Percentiles rank a stretch among this genome's conserved stretches.
phyloP scores from a whole-genome alignment of 176 grass and related monocot species.

The Aegilops longissima region DNA sequence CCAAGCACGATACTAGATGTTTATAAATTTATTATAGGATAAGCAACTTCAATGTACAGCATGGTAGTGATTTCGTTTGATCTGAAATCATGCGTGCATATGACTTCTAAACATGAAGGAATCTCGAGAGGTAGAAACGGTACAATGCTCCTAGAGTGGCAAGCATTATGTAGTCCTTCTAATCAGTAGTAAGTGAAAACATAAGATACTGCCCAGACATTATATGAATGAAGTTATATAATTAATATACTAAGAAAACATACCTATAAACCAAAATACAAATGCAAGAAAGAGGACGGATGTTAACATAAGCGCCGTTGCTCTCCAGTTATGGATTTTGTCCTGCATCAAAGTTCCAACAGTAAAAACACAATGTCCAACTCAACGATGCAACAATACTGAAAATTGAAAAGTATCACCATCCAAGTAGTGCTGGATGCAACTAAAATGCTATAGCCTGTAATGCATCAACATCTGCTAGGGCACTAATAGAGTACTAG shows the following conservation, averaged over 20 bases:
- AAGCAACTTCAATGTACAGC: not conserved
- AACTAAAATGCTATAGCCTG: not conserved
- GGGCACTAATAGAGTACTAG: not conserved
- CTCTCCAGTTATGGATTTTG: slow-evolving; percentile 84
- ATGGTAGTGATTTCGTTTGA: not conserved
- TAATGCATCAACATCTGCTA: not conserved
- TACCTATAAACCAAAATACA: slow-evolving; percentile 85
- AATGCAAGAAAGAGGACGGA: slow-evolving; percentile 80
- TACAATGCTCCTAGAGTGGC: not conserved
- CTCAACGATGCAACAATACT: slow-evolving; percentile 1
- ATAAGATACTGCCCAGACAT: not conserved
- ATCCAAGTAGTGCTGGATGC: not conserved
- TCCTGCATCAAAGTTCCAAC: slow-evolving; percentile 63
- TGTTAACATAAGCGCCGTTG: slow-evolving; percentile 76
- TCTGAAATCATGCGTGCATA: not conserved
- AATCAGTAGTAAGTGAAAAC: not conserved
- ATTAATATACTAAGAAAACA: not conserved
- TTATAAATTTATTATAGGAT: not conserved
- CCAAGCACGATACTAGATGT: too few species aligned
- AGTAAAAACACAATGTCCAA: slow-evolving; percentile 10
- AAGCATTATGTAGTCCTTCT: not conserved
- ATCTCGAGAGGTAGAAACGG: not conserved
- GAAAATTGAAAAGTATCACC: slow-evolving; percentile 9
- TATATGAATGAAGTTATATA: not conserved
- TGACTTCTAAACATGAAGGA: not conserved